Conservation (phyloP, 2,329 filamentous ascomycete species). For the Monilinia fructigena region DNA sequence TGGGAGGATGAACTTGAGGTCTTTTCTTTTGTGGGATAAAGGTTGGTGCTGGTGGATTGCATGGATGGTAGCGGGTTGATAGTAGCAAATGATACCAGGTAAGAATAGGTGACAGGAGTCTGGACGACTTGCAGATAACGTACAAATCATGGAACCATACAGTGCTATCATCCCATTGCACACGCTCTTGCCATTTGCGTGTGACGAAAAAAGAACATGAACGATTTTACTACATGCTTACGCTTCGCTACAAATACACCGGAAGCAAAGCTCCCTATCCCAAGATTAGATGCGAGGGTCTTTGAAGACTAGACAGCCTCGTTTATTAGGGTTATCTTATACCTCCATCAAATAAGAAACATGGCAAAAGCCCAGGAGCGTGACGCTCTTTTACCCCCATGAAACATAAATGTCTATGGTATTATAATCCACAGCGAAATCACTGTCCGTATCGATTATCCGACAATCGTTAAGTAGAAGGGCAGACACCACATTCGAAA, state of each 20-base stretch:
- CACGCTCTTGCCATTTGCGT: too few species aligned
- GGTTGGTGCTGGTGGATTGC: background rate
- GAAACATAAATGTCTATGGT: background rate
- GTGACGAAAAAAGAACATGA: too few species aligned
- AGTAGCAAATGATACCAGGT: too few species aligned
- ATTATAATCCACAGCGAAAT: background rate
- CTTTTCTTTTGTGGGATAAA: background rate
- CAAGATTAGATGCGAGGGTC: too few species aligned
- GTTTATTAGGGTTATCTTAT: too few species aligned
- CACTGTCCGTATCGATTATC: conserved; percentile 6
- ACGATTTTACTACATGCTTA: too few species aligned
- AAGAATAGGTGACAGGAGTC: background rate
- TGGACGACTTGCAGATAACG: background rate
- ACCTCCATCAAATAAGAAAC: background rate
- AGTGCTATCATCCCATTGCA: too few species aligned
- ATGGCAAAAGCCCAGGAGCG: background rate
- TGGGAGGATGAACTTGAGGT: too few species aligned
- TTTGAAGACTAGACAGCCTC: too few species aligned
- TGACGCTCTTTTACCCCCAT: background rate
- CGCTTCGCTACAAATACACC: background rate
- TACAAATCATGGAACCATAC: background rate
- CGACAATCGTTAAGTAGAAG: background rate
- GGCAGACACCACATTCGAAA: background rate
- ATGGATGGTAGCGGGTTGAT: background rate
- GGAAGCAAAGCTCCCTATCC: too few species aligned